phyloP scores from a whole-genome alignment of 2,329 filamentous ascomycete species.

The Metarhizium anisopliae region DNA sequence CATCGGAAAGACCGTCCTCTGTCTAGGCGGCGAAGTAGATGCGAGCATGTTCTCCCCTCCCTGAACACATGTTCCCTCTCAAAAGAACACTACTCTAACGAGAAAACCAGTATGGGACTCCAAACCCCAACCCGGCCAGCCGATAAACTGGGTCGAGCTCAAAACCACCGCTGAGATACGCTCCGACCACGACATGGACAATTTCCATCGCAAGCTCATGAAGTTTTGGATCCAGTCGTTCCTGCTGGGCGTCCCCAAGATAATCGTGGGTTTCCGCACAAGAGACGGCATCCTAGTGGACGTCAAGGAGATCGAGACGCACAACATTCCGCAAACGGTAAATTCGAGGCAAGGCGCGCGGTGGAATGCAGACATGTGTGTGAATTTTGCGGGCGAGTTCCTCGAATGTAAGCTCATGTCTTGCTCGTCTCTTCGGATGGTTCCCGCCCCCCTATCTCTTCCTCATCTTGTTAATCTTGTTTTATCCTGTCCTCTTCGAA shows the following conservation, averaged over 20 bases:
- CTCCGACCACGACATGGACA: conserved; percentile 57
- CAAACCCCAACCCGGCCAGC: conserved; percentile 59
- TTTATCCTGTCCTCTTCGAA: neutral
- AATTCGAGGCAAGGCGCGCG: conserved; percentile 53
- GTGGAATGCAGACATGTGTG: conserved; percentile 91
- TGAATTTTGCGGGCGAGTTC: conserved; percentile 77
- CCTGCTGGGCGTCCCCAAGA: conserved; percentile 81
- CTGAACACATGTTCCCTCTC: neutral
- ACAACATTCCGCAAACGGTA: conserved; percentile 67
- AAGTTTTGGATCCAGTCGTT: conserved; percentile 98
- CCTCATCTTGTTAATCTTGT: neutral
- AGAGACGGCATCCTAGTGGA: conserved; percentile 60
- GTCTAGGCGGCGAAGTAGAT: conserved; percentile 91
- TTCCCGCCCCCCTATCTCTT: neutral
- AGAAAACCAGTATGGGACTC: conserved; percentile 62
- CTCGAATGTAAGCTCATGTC: conserved; percentile 55
- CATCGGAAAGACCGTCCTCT: conserved; percentile 64
- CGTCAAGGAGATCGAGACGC: conserved; percentile 73
- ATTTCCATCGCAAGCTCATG: conserved; percentile 82
- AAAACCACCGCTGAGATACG: conserved; percentile 77
- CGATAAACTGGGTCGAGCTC: conserved; percentile 87
- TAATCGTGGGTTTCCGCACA: conserved; percentile 82
- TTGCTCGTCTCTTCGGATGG: neutral
- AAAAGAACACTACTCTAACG: neutral
- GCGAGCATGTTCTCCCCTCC: conserved; percentile 44